phyloP scores from a whole-genome alignment of 2,329 filamentous ascomycete genomes.

The Colletotrichum sp. region DNA sequence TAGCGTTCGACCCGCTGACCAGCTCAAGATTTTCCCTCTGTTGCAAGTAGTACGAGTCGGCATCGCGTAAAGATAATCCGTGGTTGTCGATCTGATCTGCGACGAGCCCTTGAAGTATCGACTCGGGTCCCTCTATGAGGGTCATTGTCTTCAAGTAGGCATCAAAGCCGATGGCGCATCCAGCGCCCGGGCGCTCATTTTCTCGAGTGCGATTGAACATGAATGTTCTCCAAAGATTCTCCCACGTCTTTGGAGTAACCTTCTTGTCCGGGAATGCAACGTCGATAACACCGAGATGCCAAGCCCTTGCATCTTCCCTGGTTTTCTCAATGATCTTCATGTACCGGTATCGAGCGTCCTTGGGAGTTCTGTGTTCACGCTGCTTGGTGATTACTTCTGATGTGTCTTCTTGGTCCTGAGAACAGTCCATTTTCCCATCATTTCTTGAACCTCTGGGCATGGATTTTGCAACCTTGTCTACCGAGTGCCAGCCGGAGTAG shows the following conservation, averaged over 20 bases:
- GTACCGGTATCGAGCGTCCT: background rate
- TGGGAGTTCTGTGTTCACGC: background rate
- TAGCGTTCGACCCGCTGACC: background rate
- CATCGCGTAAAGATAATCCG: background rate
- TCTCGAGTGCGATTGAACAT: constrained; percentile 7
- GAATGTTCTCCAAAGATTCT: constrained; percentile 9
- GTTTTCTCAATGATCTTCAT: background rate
- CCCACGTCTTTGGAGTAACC: background rate
- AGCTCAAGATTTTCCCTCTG: background rate
- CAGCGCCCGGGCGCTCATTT: background rate
- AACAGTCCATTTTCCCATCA: fast-evolving
- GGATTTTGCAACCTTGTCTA: background rate
- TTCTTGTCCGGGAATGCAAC: constrained; percentile 5
- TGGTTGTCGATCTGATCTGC: background rate
- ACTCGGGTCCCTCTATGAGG: background rate
- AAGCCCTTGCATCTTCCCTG: background rate
- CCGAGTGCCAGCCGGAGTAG: background rate
- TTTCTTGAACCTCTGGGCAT: background rate
- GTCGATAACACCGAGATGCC: background rate
- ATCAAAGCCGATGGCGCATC: background rate
- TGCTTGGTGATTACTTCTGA: background rate
- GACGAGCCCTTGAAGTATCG: background rate
- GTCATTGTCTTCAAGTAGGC: background rate
- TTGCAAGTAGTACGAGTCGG: background rate
- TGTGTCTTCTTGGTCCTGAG: fast-evolving